A percentile compares a stretch with the other conserved stretches of the same genome.
Conservation (phyloP, 2,329 filamentous ascomycete species). For the Fusarium nelsonii region DNA sequence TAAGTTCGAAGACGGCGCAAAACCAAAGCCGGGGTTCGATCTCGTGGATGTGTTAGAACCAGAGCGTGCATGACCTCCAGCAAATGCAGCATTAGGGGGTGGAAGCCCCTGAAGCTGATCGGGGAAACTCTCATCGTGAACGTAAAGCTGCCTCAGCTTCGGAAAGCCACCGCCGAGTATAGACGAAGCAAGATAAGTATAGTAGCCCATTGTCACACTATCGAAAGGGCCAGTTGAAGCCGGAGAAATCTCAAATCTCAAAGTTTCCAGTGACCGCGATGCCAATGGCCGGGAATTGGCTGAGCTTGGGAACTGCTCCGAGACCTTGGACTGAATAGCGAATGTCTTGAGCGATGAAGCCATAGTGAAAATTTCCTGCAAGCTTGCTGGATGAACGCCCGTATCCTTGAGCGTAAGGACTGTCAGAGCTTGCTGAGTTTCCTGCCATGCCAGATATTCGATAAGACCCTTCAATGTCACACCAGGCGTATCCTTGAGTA, state of each 20-base stretch:
- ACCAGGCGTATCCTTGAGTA: constrained; percentile 76
- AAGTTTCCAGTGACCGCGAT: constrained; percentile 75
- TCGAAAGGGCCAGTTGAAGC: constrained; percentile 68
- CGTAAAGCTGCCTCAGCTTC: constrained; percentile 80
- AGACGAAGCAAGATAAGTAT: constrained; percentile 86
- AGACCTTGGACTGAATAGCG: constrained; percentile 64
- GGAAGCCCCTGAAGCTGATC: constrained; percentile 80
- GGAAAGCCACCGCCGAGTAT: constrained; percentile 82
- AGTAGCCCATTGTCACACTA: constrained; percentile 73
- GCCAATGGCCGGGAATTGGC: constrained; percentile 69
- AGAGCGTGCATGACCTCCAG: constrained; percentile 49
- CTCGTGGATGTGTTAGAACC: constrained; percentile 50
- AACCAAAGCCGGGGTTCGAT: constrained; percentile 43
- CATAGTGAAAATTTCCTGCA: constrained; percentile 71
- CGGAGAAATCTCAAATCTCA: constrained; percentile 86
- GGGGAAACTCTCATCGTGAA: constrained; percentile 85
- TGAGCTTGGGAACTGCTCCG: constrained; percentile 63
- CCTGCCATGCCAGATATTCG: constrained; percentile 72
- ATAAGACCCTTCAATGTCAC: constrained; percentile 79
- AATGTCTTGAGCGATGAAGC: constrained; percentile 70
- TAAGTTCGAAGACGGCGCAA: constrained; percentile 43
- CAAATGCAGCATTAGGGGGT: constrained; percentile 65
- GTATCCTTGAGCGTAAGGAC: constrained; percentile 79
- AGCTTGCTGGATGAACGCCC: constrained; percentile 71
- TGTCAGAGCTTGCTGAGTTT: constrained; percentile 70